These are phyloP conservation scores for Neurospora terricola DNA, from an alignment of 495 filamentous ascomycete genomes.

Conservation along the genomic window DNA sequence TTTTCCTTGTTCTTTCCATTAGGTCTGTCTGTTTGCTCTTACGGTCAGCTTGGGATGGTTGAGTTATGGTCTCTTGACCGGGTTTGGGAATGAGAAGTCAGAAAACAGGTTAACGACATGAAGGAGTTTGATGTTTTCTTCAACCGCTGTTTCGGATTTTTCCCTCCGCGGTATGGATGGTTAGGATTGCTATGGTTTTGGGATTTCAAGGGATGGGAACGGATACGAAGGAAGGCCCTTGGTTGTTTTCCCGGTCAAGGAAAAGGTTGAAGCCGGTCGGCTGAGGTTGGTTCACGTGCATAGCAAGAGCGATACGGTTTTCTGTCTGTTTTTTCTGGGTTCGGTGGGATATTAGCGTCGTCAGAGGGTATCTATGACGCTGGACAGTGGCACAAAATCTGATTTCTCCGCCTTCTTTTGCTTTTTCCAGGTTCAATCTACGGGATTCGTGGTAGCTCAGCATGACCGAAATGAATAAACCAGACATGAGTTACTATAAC, in stretches of 20 bases:
- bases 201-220: background rate
- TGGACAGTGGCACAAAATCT: background rate
- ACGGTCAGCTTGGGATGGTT: background rate
- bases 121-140: background rate
- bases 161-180: background rate
- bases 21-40: background rate
- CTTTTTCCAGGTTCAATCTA: background rate
- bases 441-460: background rate
- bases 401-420: background rate
- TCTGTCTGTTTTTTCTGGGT: background rate
- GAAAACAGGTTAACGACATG: background rate
- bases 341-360: background rate
- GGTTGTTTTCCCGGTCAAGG: background rate
- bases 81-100: background rate
- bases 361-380: background rate
- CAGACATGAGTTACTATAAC: background rate
- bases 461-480: background rate
- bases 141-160: background rate
- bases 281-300: background rate
- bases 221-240: background rate
- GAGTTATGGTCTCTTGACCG: background rate
- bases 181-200: background rate
- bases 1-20: background rate
- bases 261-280: background rate
- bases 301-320: background rate